These are phyloP conservation scores for Didymella keratinophila DNA, from an alignment of 2,329 filamentous ascomycete genomes.

Conservation along the genomic window DNA sequence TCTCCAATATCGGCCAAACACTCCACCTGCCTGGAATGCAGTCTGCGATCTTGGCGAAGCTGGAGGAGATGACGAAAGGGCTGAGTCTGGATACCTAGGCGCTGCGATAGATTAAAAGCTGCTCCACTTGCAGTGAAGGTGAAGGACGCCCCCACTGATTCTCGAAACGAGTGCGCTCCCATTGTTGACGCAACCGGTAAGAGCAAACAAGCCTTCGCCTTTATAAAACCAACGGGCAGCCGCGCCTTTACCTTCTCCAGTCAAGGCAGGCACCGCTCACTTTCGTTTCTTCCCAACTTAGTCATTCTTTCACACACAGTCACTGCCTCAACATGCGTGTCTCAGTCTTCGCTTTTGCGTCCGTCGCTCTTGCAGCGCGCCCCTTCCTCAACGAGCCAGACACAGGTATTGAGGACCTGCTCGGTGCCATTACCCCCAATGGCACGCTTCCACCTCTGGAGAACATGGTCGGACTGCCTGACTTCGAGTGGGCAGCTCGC, in stretches of 20 bases:
- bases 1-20: slow-evolving; percentile 20
- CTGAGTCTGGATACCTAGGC: slow-evolving; percentile 7
- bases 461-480: slow-evolving; percentile 59
- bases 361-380: slow-evolving; percentile 42
- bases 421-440: slow-evolving; percentile 35
- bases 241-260: neutral
- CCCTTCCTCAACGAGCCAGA: slow-evolving; percentile 49
- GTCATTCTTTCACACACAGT: slow-evolving; percentile 18
- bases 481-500: slow-evolving; percentile 63
- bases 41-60: slow-evolving; percentile 12
- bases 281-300: slow-evolving; percentile 1
- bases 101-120: slow-evolving; percentile 13
- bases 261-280: slow-evolving; percentile 13
- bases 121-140: slow-evolving; percentile 15
- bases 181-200: neutral
- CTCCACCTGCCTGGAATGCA: slow-evolving; percentile 18
- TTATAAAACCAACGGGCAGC: slow-evolving; percentile 6
- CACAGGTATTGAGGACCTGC: slow-evolving; percentile 43
- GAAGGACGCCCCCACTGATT: neutral
- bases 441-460: slow-evolving; percentile 54
- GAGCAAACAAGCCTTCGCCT: neutral
- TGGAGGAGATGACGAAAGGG: slow-evolving; percentile 19
- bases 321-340: slow-evolving; percentile 35
- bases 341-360: slow-evolving; percentile 31
- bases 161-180: slow-evolving; percentile 3